Percentiles rank a stretch among this genome's conserved stretches.
These are phyloP conservation scores for Metschnikowia orientalis DNA, from an alignment of 805 yeast species.

Conservation along the genomic window DNA sequence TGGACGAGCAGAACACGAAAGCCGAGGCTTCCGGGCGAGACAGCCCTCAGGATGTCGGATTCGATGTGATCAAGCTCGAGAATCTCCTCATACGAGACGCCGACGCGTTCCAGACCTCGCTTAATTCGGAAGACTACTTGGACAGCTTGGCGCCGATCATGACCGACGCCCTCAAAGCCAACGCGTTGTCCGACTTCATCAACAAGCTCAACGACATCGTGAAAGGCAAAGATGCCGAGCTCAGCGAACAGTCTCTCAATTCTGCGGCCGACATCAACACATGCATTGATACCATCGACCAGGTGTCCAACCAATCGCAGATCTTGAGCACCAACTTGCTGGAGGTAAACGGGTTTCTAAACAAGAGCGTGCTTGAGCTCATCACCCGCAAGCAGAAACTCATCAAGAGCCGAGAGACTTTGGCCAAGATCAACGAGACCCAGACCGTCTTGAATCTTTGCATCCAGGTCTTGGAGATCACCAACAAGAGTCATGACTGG, in stretches of 20 bases:
- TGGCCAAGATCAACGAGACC: constrained; percentile 67
- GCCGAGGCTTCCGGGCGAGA: too few species aligned
- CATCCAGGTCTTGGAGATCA: constrained; percentile 76
- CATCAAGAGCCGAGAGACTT: constrained; percentile 58
- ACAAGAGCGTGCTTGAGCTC: constrained; percentile 62
- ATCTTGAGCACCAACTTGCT: constrained; percentile 52
- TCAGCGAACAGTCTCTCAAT: constrained; percentile 57
- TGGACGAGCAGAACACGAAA: constrained; percentile 4
- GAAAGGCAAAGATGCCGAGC: constrained; percentile 56
- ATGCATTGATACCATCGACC: constrained; percentile 60
- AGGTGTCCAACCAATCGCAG: constrained; percentile 55
- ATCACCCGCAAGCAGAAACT: constrained; percentile 57
- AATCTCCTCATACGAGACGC: constrained; percentile 37
- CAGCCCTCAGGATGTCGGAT: too few species aligned
- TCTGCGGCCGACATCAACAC: constrained; percentile 52
- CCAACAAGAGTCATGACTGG: constrained; percentile 80
- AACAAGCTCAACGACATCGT: constrained; percentile 53
- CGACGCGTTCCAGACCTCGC: constrained; percentile 42
- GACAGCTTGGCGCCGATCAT: constrained; percentile 78
- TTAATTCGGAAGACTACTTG: constrained; percentile 62
- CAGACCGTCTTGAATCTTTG: constrained; percentile 65
- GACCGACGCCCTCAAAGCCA: constrained; percentile 53
- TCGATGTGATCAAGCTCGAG: constrained; percentile 32
- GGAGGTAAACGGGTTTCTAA: constrained; percentile 53
- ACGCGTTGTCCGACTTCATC: constrained; percentile 54